phyloP scores from a whole-genome alignment of 192 early-diverging fungal genomes.

The Phlyctochytrium planicorne region DNA sequence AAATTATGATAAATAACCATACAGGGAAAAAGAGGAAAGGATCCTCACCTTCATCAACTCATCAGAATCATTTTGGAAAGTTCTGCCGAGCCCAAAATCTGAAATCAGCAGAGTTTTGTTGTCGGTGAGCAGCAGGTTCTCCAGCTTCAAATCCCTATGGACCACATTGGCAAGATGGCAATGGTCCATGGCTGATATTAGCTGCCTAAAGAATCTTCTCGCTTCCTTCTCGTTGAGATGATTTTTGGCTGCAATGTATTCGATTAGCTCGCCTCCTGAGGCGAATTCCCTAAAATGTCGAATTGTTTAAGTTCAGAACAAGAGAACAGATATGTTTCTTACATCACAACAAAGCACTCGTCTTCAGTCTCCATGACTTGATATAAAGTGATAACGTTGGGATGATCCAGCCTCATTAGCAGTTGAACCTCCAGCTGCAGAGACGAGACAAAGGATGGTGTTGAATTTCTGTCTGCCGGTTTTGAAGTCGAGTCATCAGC shows the following conservation, averaged over 20 bases:
- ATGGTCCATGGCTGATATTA: slow-evolving; percentile 64
- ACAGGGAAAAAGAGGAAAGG: slow-evolving; percentile 10
- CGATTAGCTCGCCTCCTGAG: slow-evolving; percentile 59
- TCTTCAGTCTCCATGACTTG: slow-evolving; percentile 62
- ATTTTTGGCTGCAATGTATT: slow-evolving; percentile 51
- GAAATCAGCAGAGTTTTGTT: slow-evolving; percentile 55
- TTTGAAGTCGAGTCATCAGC: neutral
- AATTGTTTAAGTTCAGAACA: slow-evolving; percentile 6
- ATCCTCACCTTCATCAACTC: slow-evolving; percentile 60
- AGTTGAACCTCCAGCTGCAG: slow-evolving; percentile 60
- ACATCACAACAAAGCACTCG: slow-evolving; percentile 68
- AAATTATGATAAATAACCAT: neutral
- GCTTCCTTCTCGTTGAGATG: slow-evolving; percentile 54
- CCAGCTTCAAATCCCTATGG: slow-evolving; percentile 60
- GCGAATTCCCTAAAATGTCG: slow-evolving; percentile 57
- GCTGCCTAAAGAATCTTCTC: slow-evolving; percentile 57
- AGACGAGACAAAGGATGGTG: slow-evolving; percentile 38
- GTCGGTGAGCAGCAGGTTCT: slow-evolving; percentile 55
- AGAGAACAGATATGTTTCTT: slow-evolving; percentile 20
- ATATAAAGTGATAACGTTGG: slow-evolving; percentile 60
- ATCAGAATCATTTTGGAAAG: slow-evolving; percentile 40
- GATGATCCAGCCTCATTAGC: slow-evolving; percentile 62
- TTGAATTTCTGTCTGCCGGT: neutral
- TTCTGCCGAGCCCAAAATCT: slow-evolving; percentile 62
- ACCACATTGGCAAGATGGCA: slow-evolving; percentile 63